Percentiles rank a stretch among this genome's conserved stretches.
Conservation (phyloP, 1,139 yeast genomes). For the Tardiomyces depauwii region DNA sequence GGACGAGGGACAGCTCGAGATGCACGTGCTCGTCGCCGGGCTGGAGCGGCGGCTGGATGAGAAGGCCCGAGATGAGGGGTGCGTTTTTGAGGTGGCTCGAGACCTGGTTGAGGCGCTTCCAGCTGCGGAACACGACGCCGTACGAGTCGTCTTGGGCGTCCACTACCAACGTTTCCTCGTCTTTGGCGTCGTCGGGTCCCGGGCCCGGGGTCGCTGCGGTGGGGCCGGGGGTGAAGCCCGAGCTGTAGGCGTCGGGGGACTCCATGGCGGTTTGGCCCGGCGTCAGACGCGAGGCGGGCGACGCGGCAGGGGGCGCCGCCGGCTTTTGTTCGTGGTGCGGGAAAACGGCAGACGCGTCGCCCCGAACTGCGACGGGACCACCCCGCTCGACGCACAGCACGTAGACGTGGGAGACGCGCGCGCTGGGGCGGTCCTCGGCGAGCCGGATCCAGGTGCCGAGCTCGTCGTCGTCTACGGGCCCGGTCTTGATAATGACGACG, state of each 20-base stretch:
- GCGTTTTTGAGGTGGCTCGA: conserved; percentile 6
- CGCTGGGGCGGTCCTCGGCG: neutral
- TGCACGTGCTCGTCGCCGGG: conserved; percentile 9
- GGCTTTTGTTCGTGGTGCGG: conserved; percentile 14
- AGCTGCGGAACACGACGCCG: conserved; percentile 42
- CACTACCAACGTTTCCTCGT: conserved; percentile 16
- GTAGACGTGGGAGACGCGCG: conserved; percentile 33
- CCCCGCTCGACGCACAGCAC: conserved; percentile 61
- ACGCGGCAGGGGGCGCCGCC: conserved; percentile 4
- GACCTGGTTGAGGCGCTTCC: conserved; percentile 7
- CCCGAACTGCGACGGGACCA: conserved; percentile 43
- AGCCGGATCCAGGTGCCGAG: conserved; percentile 19
- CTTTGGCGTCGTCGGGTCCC: conserved; percentile 5
- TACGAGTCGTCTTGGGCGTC: conserved; percentile 38
- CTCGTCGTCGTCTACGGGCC: conserved; percentile 26
- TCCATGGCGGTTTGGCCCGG: neutral
- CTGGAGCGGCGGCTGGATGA: conserved; percentile 33
- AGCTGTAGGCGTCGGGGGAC: neutral
- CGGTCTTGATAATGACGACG: conserved; percentile 26
- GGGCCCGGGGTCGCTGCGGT: conserved; percentile 4
- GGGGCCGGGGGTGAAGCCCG: conserved; percentile 7
- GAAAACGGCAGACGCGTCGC: conserved; percentile 15
- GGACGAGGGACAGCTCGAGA: conserved; percentile 22
- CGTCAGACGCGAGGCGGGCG: conserved; percentile 22
- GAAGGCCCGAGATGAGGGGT: conserved; percentile 42